phyloP scores from a whole-genome alignment of 345 rosid genomes.

The Citrus cavaleriei region DNA sequence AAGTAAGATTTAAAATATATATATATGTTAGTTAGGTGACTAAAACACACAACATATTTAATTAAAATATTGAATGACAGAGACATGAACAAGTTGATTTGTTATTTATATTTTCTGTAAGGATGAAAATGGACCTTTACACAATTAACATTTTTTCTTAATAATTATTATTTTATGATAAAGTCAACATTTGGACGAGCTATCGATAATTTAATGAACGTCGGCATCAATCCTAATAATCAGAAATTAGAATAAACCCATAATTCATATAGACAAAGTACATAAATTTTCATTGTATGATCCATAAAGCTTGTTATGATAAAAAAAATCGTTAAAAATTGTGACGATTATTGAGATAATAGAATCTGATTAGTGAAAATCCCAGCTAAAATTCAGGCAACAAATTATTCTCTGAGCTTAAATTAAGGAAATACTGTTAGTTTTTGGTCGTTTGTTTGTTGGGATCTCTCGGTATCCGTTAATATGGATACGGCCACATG shows the following conservation, averaged over 20 bases:
- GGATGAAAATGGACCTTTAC: not conserved
- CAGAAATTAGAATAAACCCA: not conserved
- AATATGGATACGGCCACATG: constrained; percentile 13
- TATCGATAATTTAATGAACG: not conserved
- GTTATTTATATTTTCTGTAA: too few relatives aligned
- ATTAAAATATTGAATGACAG: not conserved
- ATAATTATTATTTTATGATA: not conserved
- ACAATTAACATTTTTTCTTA: not conserved
- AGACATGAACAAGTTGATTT: not conserved
- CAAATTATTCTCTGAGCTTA: not conserved
- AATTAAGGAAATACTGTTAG: constrained; percentile 7
- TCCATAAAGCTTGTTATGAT: not conserved
- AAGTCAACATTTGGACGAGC: not conserved
- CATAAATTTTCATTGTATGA: too few relatives aligned
- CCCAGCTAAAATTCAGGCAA: constrained; percentile 9
- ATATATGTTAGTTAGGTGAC: not conserved
- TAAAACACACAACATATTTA: not conserved
- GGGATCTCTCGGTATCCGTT: constrained; percentile 5
- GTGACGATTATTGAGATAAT: not conserved
- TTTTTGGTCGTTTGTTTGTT: constrained; percentile 7
- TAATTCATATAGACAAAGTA: too few relatives aligned
- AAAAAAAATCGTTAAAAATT: not conserved
- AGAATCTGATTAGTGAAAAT: not conserved
- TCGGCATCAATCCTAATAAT: not conserved
- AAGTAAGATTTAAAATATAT: too few relatives aligned